Base-by-base conservation (phyloP, 108 stramenopile species). In the Skeletonema marinoi region DNA sequence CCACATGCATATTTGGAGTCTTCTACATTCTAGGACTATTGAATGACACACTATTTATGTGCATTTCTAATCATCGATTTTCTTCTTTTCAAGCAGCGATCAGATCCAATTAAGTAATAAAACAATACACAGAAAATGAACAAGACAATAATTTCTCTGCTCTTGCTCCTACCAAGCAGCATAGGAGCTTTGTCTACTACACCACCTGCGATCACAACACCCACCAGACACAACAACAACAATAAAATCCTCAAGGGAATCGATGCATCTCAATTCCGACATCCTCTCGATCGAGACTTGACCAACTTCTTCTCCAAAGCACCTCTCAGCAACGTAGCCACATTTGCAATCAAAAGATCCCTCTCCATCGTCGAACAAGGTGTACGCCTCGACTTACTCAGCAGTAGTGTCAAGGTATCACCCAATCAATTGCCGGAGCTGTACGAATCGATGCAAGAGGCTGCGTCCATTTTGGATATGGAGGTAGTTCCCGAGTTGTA, bases 351-450 rank as follows among this genome's bases (percentile, higher is more conserved):
- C 19, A 60, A 74, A 35, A 35, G 71, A 16, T 74, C 75, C 12
- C 78, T 80, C 13, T 65, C 84, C 4, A n/a, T 87, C 9, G 74
- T 89, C 11, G 88, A 89, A 66, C 84, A 89, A 59, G 63, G 71
- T 10, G 69, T 83, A n/a, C 77, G 84, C 10, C 65, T 89, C 29
- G 86, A 89, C 67, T 66, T 85, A 14, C 60, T 89, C 38, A 72
- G 81, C 42, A 85, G 84, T 1, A 66, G 73, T 32, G 81, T 89
- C 35, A 86, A 87, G 44, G 84, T 86, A 33, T 85, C 84, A 21
- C 48, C 50, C 14, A 7, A 84, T 32, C 86, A 89, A 70, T 32
- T 87, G 16, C 85, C 86, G 10, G 75, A 85, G 33, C 32, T 89
- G 11, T 68, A 85, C 48, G 66, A 75, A 39, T 51, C 70, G 16